Evolutionary conservation across 2,329 filamentous ascomycete species (phyloP).

Genomic region (Metarhizium rileyi): DNA sequence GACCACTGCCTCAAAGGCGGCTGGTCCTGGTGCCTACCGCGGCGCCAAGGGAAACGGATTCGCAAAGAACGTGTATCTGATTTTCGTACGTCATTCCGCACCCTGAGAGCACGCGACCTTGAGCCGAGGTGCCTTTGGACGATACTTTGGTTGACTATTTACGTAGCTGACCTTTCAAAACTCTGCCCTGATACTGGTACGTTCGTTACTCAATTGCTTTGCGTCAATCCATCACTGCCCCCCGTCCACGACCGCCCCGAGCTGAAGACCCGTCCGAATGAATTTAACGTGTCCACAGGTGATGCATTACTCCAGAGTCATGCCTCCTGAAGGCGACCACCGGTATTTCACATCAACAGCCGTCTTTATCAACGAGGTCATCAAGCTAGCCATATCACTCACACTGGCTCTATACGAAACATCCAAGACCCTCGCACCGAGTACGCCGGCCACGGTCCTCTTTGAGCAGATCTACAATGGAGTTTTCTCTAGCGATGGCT

Average conservation of each 20-base stretch:
- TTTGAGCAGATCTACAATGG: constrained; percentile 70
- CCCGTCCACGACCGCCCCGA: too few species aligned
- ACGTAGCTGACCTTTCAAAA: constrained; percentile 63
- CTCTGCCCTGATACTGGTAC: constrained; percentile 64
- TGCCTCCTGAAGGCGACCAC: constrained; percentile 74
- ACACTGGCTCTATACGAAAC: constrained; percentile 84
- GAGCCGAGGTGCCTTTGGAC: background rate
- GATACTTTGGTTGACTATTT: constrained; percentile 9
- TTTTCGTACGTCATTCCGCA: constrained; percentile 9
- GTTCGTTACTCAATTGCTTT: constrained; percentile 9
- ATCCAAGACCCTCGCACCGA: constrained; percentile 65
- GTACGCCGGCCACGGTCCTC: constrained; percentile 69
- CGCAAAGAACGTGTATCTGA: constrained; percentile 14
- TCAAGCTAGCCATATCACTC: constrained; percentile 80
- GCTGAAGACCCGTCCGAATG: too few species aligned
- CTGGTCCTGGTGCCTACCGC: constrained; percentile 3
- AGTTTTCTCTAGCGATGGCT: constrained; percentile 83
- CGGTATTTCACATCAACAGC: constrained; percentile 91
- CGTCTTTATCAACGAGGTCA: constrained; percentile 84
- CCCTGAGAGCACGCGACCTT: background rate
- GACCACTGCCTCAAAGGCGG: constrained; percentile 8
- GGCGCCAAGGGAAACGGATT: constrained; percentile 7
- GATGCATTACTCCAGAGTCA: constrained; percentile 89
- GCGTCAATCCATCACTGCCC: background rate
- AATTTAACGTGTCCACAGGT: constrained; percentile 41